These are phyloP conservation scores for Yarrowia yakushimensis DNA, from an alignment of 805 yeast species.

Conservation along the genomic window DNA sequence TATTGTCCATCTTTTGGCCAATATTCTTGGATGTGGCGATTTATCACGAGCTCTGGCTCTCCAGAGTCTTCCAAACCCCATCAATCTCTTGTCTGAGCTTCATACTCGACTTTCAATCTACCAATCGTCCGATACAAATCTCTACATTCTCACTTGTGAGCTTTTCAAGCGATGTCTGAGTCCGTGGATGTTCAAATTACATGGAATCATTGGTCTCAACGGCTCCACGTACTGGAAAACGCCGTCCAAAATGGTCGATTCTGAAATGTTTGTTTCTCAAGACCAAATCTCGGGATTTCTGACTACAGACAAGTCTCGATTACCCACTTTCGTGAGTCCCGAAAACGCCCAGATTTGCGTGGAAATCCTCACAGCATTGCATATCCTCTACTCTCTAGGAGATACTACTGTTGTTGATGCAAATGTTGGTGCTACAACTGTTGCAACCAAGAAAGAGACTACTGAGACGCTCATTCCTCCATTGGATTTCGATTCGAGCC, in stretches of 20 bases:
- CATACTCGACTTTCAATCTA: background rate
- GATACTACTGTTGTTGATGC: background rate
- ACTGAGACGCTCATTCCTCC: background rate
- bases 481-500: background rate
- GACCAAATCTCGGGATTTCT: background rate
- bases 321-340: background rate
- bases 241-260: background rate
- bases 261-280: constrained; percentile 2
- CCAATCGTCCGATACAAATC: background rate
- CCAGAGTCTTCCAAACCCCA: background rate
- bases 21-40: constrained; percentile 6
- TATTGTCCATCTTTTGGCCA: background rate
- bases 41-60: background rate
- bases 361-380: background rate
- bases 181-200: background rate
- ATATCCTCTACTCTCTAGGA: background rate
- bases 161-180: background rate
- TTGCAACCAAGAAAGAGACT: background rate
- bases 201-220: background rate
- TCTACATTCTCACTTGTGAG: background rate
- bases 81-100: background rate
- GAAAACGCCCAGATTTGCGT: constrained; percentile 14
- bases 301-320: background rate
- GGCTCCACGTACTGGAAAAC: constrained; percentile 7
- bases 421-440: background rate